Base-by-base conservation (phyloP, 345 rosid genomes). In the Populus alba region DNA sequence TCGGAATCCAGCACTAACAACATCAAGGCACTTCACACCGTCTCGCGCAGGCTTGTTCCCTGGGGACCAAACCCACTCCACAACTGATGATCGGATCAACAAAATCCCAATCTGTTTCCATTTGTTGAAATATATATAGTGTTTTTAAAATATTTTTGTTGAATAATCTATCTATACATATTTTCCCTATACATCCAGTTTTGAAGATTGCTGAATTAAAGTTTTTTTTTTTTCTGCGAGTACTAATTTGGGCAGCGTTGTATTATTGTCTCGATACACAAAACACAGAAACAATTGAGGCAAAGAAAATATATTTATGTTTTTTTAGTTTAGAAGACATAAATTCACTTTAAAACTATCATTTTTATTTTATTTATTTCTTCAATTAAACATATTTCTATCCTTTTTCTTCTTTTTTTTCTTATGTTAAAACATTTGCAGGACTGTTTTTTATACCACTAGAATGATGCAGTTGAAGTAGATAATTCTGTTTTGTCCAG, bases 41-140 rank as follows among this genome's bases (percentile, higher is more conserved):
- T 80, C 68, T 83, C 88, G 2, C 88, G 77, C 66, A 76, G 89
- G 43, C 71, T 73, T 7, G 89, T 86, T 68, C 87, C 89, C 0
- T 0, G 72, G 7, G 91, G 88, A 45, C 91, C 91, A 51, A 86
- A 85, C 79, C 89, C 84, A 17, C 89, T 85, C 74, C 91, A 88
- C 78, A 86, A 84, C 29, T 79, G 85, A 88, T 77, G 22, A 88
- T 77, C 25, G 75, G 6, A 65, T 66, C 27, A 53, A 79, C 2
- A 74, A 29, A 35, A 53, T 35, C 15, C 53, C 49, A 38, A 16
- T 39, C 51, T 61, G 66, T 67, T 35, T 23, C 69, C 41, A 15
- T 76, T 66, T 47, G 33, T 20, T 20, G 59, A 53, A 6, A 22
- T 53, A 53, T 22, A 53, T 18, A 18, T 33, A 33, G 37, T 33